Percentiles rank a stretch among this genome's conserved stretches.
Conservation (phyloP, 306 rosid genomes). For the Carpinus fangiana region DNA sequence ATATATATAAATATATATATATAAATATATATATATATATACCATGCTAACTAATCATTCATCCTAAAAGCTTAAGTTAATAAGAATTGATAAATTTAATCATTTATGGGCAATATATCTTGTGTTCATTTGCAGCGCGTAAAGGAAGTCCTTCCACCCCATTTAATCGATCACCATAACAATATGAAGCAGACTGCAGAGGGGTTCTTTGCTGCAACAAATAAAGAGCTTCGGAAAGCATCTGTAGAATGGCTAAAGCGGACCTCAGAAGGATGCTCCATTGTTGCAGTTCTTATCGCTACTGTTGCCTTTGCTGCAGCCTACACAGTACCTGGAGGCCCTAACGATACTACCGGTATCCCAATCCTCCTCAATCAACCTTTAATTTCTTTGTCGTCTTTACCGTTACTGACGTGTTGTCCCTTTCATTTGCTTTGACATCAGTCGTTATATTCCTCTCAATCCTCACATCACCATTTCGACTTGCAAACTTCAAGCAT, state of each 20-base stretch:
- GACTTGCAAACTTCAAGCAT: not conserved
- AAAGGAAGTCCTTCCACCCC: not conserved
- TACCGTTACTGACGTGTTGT: not conserved
- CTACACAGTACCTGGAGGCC: not conserved
- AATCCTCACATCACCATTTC: not conserved
- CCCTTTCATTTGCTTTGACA: not conserved
- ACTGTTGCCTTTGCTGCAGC: constrained; percentile 1
- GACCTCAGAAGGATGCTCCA: constrained; percentile 1
- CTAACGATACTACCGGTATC: not conserved
- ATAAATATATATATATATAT: too few relatives aligned
- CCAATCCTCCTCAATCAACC: not conserved
- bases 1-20: too few relatives aligned
- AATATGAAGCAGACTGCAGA: not conserved
- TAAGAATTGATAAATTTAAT: too few relatives aligned
- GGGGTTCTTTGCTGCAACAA: not conserved
- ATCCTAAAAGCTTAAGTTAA: too few relatives aligned
- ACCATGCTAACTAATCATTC: too few relatives aligned
- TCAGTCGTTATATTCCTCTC: not conserved
- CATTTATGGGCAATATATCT: not conserved
- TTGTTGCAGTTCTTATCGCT: not conserved
- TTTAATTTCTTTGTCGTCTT: constrained; percentile 1
- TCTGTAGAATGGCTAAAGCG: not conserved
- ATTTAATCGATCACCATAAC: not conserved
- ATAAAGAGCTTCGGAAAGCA: not conserved
- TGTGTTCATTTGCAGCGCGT: not conserved